phyloP scores from a whole-genome alignment of 306 rosid genomes.

The Cyclanthera cordifolia region DNA sequence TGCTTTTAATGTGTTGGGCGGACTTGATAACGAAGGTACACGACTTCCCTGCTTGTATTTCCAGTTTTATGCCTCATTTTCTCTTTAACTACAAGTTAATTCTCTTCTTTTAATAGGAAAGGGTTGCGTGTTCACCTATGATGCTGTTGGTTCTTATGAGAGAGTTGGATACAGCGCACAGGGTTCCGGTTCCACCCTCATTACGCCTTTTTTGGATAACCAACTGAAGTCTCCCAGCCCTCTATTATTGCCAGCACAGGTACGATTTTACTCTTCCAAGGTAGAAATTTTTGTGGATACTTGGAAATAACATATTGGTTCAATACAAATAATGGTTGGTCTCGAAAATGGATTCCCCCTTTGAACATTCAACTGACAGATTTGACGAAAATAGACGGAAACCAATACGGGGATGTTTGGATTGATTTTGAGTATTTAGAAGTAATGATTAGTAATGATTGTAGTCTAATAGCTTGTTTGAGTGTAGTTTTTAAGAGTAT shows the following conservation, averaged over 20 bases:
- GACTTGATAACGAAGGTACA: conserved; percentile 87
- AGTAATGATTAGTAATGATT: too few relatives aligned
- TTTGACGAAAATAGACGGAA: background rate
- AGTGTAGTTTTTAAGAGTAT: too few relatives aligned
- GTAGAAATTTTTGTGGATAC: background rate
- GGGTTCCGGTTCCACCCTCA: conserved; percentile 95
- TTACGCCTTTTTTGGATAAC: conserved; percentile 78
- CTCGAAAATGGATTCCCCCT: background rate
- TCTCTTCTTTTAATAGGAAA: conserved; percentile 39
- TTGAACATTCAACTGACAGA: background rate
- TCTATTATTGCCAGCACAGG: conserved; percentile 71
- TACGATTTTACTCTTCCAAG: conserved; percentile 16
- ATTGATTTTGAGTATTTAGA: too few relatives aligned
- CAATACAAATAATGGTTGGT: background rate
- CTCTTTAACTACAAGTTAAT: background rate
- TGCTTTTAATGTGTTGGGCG: conserved; percentile 89
- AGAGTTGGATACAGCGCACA: conserved; percentile 95
- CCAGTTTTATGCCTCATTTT: conserved; percentile 12
- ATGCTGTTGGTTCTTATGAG: conserved; percentile 99
- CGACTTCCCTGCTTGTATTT: conserved; percentile 12
- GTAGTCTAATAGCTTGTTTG: too few relatives aligned
- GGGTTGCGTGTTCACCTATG: conserved; percentile 98
- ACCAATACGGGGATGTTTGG: too few relatives aligned
- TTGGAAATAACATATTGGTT: background rate
- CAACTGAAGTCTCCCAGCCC: conserved; percentile 93